phyloP scores from a whole-genome alignment of 768 basidiomycete genomes.

The Agrocybe pediades region DNA sequence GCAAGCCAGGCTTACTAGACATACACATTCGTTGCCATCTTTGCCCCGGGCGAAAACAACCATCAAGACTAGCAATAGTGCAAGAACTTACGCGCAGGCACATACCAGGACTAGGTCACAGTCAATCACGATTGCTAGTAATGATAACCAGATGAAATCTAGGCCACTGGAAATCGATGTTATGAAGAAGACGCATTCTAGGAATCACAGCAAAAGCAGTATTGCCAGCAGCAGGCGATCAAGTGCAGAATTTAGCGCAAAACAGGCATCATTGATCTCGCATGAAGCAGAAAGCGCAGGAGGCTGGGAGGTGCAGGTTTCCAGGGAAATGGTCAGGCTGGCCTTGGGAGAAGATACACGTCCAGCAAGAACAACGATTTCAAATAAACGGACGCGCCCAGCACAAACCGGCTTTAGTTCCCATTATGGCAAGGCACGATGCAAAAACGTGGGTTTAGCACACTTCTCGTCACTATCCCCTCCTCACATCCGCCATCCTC shows the following conservation, averaged over 20 bases:
- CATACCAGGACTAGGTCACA: conserved; percentile 15
- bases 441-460: conserved; percentile 38
- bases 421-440: conserved; percentile 41
- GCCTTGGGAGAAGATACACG: conserved; percentile 39
- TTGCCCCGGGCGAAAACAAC: conserved; percentile 7
- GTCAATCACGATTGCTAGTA: conserved; percentile 9
- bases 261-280: conserved; percentile 40
- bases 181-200: conserved; percentile 20
- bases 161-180: not conserved
- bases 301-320: conserved; percentile 61
- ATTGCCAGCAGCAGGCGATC: conserved; percentile 42
- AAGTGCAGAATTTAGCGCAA: conserved; percentile 61
- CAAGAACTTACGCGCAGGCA: not conserved
- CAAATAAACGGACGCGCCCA: conserved; percentile 15
- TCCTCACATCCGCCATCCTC: conserved; percentile 29
- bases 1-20: conserved; percentile 5
- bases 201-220: conserved; percentile 34
- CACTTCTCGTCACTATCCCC: conserved; percentile 23
- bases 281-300: conserved; percentile 32
- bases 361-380: conserved; percentile 16
- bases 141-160: not conserved
- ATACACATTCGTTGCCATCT: conserved; percentile 20
- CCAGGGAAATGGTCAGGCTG: conserved; percentile 54
- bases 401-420: conserved; percentile 21
- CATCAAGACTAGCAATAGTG: conserved; percentile 2